Evolutionary conservation across 208 protist species (phyloP), one percentile per base, ranked within the genome.

Genomic region (Balamuthia mandrillaris): DNA sequence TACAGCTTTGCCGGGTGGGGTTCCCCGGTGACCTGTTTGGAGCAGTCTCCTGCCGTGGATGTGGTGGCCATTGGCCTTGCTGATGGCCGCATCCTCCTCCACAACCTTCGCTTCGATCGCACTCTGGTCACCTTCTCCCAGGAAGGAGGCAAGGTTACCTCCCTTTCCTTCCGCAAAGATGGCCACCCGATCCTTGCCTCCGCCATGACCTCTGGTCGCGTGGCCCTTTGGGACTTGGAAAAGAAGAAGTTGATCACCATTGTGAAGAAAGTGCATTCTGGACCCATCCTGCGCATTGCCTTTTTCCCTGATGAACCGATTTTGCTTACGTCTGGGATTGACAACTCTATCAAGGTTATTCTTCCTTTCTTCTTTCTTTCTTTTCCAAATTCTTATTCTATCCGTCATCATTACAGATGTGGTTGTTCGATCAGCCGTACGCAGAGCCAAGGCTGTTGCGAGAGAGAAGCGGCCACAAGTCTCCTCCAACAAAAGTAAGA

Each of bases 161-260:
- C 74, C 0, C 68, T 92, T 6, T 44, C 84, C 18, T 92, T 92
- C 87, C 52, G 90, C n/a, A 89, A 70, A 27, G 68, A 82, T 37
- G 85, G 78, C 6, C 52, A 52, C 6, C 27, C 78, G 5, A 52
- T 88, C 31, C 39, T 92, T 14, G 82, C 39, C 1, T 41, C 84
- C 27, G 29, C 6, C 2, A 72, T 24, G 29, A 2, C 21, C 14
- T 14, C 14, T 24, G 90, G 89, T 5, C 18, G 58, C 9, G 2
- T 92, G 21, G 31, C 54, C 0, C 35, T 91, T 4, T 92, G 90
- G 90, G 87, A 92, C 47, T 52, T 92, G n/a, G 54, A 88, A 1
- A 63, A 49, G 7, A 75, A 83, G 14, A 31, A 39, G 24, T 45
- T 90, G 33, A 47, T 86, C 7, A 3, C 41, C 16, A 52, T 58